Evolutionary conservation across 164 flowering plant species (phyloP).

Genomic region (Warburgia ugandensis): DNA sequence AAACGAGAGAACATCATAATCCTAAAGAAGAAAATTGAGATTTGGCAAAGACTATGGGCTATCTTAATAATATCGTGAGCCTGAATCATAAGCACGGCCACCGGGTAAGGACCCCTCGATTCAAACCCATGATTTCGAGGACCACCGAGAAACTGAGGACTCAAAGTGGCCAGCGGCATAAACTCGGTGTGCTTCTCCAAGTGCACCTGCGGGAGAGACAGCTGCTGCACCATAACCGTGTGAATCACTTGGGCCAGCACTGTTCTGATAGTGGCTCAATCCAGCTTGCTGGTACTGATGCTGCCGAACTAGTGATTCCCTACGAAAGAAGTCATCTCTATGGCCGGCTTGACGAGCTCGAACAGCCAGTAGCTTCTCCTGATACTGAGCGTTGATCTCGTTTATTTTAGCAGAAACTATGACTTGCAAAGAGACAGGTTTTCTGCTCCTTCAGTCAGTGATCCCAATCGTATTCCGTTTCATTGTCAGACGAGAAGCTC

Average conservation of each 20-base stretch:
- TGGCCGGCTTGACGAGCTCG: constrained; percentile 41
- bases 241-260: constrained; percentile 27
- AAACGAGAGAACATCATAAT: too few relatives aligned
- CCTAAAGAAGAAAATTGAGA: too few relatives aligned
- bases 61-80: constrained; percentile 43
- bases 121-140: constrained; percentile 43
- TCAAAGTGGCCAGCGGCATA: constrained; percentile 35
- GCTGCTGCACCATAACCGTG: constrained; percentile 30
- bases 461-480: too few relatives aligned
- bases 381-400: constrained; percentile 38
- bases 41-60: too few relatives aligned
- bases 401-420: constrained; percentile 22
- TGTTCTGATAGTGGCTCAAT: constrained; percentile 23
- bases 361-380: constrained; percentile 39
- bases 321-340: constrained; percentile 50
- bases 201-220: too few relatives aligned
- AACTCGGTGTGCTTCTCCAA: too few relatives aligned
- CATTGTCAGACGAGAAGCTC: too few relatives aligned
- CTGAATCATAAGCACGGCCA: constrained; percentile 48
- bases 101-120: constrained; percentile 60
- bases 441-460: too few relatives aligned
- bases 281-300: constrained; percentile 42
- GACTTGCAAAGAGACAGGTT: too few relatives aligned
- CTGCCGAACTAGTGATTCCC: constrained; percentile 38
- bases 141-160: constrained; percentile 33